These are phyloP conservation scores for Prosopis cineraria DNA, from an alignment of 306 rosid species.

Conservation along the genomic window DNA sequence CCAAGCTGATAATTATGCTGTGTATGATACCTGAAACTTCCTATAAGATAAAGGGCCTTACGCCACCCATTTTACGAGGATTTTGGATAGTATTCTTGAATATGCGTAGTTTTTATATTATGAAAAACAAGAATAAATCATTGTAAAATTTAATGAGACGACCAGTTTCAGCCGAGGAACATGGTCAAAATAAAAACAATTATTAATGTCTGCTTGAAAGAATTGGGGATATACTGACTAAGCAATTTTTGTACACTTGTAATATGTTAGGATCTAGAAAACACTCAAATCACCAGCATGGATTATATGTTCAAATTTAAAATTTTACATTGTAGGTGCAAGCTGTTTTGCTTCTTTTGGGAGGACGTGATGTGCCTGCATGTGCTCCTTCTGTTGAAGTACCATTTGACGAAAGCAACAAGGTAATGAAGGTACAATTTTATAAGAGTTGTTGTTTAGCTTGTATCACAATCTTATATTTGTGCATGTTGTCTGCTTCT, in stretches of 20 bases:
- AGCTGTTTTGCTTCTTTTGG: slow-evolving; percentile 90
- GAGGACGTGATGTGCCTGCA: slow-evolving; percentile 70
- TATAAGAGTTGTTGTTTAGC: slow-evolving; percentile 29
- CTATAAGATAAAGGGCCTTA: not conserved
- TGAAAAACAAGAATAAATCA: not conserved
- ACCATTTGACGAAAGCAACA: slow-evolving; percentile 60
- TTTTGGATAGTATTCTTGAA: not conserved
- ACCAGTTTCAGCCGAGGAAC: not conserved
- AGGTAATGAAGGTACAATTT: slow-evolving; percentile 55
- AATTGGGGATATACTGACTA: not conserved
- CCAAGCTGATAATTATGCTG: not conserved
- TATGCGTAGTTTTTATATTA: too few relatives aligned
- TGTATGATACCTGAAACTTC: not conserved
- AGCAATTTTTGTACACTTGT: not conserved
- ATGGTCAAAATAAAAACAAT: not conserved
- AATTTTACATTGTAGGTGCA: slow-evolving; percentile 67
- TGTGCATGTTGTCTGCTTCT: slow-evolving; percentile 34
- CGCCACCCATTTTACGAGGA: not conserved
- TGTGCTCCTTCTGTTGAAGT: slow-evolving; percentile 58
- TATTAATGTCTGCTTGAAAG: not conserved
- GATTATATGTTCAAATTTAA: not conserved
- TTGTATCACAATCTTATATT: slow-evolving; percentile 38
- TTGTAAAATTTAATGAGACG: not conserved
- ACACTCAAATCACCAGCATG: slow-evolving; percentile 1
- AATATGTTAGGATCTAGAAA: slow-evolving; percentile 6